Evolutionary conservation across 1,284 basidiomycete genomes (phyloP).

Genomic region (Apiotrichum akiyoshidainum): DNA sequence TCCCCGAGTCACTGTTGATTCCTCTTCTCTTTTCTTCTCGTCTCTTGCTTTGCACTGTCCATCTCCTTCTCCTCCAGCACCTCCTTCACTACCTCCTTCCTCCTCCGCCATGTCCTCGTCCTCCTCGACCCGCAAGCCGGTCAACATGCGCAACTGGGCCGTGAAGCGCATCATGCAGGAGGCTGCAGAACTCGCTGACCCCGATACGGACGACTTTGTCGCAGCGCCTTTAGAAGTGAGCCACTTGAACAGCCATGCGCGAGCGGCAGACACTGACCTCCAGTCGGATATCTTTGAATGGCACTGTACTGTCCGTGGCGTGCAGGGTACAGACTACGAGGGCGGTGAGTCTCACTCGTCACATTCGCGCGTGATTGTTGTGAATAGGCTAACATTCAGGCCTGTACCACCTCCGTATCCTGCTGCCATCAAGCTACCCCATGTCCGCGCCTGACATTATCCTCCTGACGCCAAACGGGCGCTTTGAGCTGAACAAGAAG

Average conservation of each 20-base stretch:
- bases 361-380: no score
- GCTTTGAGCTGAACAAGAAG: conserved; percentile 95
- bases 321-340: conserved; percentile 81
- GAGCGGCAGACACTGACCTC: conserved; percentile 7
- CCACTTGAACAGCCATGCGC: conserved; percentile 11
- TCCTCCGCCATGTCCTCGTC: neutral
- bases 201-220: conserved; percentile 42
- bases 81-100: neutral
- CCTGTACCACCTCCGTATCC: conserved; percentile 82
- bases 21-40: no score
- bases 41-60: no score
- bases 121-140: conserved; percentile 4
- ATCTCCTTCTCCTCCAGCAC: no score
- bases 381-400: conserved; percentile 28
- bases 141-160: conserved; percentile 57
- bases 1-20: no score
- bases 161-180: conserved; percentile 97
- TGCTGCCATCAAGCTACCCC: conserved; percentile 88
- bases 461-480: conserved; percentile 90
- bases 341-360: conserved; percentile 58
- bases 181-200: conserved; percentile 67
- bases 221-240: conserved; percentile 83
- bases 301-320: conserved; percentile 93
- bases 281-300: conserved; percentile 63
- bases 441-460: conserved; percentile 91